Evolutionary conservation across 2,329 filamentous ascomycete species (phyloP).

Genomic region (Westerdykella sp.): DNA sequence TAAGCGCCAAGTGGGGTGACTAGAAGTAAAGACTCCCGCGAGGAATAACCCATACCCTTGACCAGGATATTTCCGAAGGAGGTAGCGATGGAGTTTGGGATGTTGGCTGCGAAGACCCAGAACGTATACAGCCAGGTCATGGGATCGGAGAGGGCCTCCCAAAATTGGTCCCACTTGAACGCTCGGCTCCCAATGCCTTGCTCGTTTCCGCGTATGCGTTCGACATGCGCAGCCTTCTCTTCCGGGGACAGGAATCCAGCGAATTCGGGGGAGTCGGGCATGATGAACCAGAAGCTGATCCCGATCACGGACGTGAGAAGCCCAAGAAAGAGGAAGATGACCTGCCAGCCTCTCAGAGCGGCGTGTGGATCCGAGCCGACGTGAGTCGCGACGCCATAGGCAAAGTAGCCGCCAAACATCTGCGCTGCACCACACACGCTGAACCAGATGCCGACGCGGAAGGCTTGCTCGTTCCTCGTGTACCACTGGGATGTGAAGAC

Average conservation of each 20-base stretch:
- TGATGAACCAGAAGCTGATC: constrained; percentile 32
- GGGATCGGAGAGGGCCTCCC: constrained; percentile 31
- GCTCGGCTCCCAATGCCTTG: constrained; percentile 31
- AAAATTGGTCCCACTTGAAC: constrained; percentile 34
- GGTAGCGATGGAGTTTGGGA: constrained; percentile 35
- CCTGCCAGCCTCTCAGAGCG: constrained; percentile 31
- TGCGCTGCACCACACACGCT: constrained; percentile 30
- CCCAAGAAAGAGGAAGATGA: constrained; percentile 36
- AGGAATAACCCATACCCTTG: constrained; percentile 34
- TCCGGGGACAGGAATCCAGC: constrained; percentile 28
- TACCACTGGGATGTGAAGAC: constrained; percentile 48
- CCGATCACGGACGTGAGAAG: constrained; percentile 24
- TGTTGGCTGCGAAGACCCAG: constrained; percentile 35
- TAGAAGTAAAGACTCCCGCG: constrained; percentile 30
- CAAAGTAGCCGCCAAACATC: constrained; percentile 37
- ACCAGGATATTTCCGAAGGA: constrained; percentile 38
- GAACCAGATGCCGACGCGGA: constrained; percentile 25
- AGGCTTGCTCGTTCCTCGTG: constrained; percentile 25
- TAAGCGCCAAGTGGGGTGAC: constrained; percentile 37
- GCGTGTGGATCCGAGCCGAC: constrained; percentile 20
- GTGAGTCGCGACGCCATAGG: constrained; percentile 28
- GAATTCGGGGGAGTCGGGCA: constrained; percentile 32
- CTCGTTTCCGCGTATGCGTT: constrained; percentile 34
- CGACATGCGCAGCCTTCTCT: constrained; percentile 27
- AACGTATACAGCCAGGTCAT: constrained; percentile 34